Conservation (phyloP, 257 asterid genomes). For the Pogostemon cablin region DNA sequence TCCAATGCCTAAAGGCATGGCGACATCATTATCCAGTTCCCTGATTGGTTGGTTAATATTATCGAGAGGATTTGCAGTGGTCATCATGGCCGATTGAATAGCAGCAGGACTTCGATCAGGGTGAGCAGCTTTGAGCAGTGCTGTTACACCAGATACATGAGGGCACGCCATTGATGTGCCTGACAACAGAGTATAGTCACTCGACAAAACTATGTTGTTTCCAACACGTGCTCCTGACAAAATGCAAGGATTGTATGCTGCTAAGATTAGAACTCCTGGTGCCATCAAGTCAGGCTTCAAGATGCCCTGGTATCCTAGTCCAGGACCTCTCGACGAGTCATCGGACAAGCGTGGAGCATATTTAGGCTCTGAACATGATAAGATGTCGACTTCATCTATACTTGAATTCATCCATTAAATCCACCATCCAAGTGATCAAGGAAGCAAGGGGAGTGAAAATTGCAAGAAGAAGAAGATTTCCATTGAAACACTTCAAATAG, state of each 20-base stretch:
- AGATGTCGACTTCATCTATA: too few species aligned
- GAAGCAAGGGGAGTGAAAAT: too few species aligned
- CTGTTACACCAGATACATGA: slow-evolving; percentile 41
- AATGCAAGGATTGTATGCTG: too few species aligned
- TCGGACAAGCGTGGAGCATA: slow-evolving; percentile 37
- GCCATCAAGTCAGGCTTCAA: slow-evolving; percentile 52
- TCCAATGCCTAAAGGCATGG: slow-evolving; percentile 40
- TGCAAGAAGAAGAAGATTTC: too few species aligned
- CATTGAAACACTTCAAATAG: too few species aligned
- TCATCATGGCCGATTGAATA: slow-evolving; percentile 48
- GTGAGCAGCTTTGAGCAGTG: slow-evolving; percentile 44
- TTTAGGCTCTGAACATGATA: slow-evolving; percentile 41
- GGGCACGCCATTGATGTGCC: slow-evolving; percentile 54
- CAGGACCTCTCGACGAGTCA: slow-evolving; percentile 44
- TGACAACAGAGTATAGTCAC: slow-evolving; percentile 33
- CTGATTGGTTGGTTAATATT: slow-evolving; percentile 34
- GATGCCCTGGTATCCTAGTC: slow-evolving; percentile 28
- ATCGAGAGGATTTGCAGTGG: slow-evolving; percentile 44
- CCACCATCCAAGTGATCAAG: too few species aligned
- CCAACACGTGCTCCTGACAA: too few species aligned
- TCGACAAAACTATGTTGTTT: slow-evolving; percentile 21
- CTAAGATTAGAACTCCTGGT: slow-evolving; percentile 42
- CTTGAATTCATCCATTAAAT: too few species aligned
- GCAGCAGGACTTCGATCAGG: slow-evolving; percentile 48
- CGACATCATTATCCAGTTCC: slow-evolving; percentile 26